These are phyloP conservation scores for Moricandia moricandioides DNA, from an alignment of 345 rosid species.

Conservation along the genomic window DNA sequence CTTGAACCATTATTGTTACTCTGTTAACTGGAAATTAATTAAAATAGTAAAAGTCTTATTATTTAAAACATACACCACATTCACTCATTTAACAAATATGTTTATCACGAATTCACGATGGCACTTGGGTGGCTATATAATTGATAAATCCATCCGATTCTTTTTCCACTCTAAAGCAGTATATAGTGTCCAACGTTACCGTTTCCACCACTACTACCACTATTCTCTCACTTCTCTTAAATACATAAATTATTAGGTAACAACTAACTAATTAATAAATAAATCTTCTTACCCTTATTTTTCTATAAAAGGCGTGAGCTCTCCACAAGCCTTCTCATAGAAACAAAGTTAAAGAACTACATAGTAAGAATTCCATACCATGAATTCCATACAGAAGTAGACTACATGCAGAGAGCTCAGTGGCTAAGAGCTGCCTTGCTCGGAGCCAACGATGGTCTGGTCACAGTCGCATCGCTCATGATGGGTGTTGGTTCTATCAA, in stretches of 20 bases:
- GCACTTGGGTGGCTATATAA: conserved; percentile 13
- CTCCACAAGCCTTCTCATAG: conserved; percentile 41
- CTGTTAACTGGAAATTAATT: not conserved
- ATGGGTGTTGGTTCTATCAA: conserved; percentile 77
- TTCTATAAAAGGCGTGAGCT: conserved; percentile 44
- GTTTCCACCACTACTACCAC: conserved; percentile 35
- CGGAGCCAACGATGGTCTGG: conserved; percentile 78
- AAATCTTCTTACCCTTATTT: not conserved
- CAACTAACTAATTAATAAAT: conserved; percentile 9
- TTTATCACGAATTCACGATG: conserved; percentile 14
- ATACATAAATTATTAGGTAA: conserved; percentile 16
- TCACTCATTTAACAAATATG: not conserved
- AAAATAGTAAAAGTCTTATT: not conserved
- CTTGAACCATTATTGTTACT: not conserved
- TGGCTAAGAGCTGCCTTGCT: conserved; percentile 84
- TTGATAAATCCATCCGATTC: not conserved
- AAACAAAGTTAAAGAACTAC: conserved; percentile 16
- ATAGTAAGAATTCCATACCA: conserved; percentile 11
- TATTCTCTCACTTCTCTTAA: not conserved
- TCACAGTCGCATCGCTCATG: conserved; percentile 79
- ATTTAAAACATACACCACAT: not conserved
- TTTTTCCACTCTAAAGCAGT: conserved; percentile 30
- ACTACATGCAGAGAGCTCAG: conserved; percentile 67
- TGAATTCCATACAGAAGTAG: conserved; percentile 27
- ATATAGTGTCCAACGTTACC: conserved; percentile 39